phyloP scores from a whole-genome alignment of 805 yeast genomes.

The Spathaspora girioi region DNA sequence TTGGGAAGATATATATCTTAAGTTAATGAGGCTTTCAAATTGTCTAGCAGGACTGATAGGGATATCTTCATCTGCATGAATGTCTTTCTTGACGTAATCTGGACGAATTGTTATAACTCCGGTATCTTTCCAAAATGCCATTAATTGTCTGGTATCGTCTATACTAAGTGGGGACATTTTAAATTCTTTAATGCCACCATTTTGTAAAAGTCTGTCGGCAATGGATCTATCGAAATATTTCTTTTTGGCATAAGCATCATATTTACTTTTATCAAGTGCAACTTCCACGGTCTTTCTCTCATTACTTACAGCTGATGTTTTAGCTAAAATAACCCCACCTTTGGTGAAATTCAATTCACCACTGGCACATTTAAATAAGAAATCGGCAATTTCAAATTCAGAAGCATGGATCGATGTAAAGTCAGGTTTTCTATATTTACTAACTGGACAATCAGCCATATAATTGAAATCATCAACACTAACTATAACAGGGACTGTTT shows the following conservation, averaged over 20 bases:
- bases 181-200: constrained; percentile 29
- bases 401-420: constrained; percentile 55
- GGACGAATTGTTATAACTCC: constrained; percentile 34
- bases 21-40: constrained; percentile 26
- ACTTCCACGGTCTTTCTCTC: constrained; percentile 56
- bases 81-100: constrained; percentile 24
- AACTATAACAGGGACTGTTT: constrained; percentile 53
- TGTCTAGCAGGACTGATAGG: constrained; percentile 12
- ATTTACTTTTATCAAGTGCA: constrained; percentile 32
- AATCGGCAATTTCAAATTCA: constrained; percentile 61
- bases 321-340: constrained; percentile 67
- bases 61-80: constrained; percentile 7
- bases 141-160: constrained; percentile 25
- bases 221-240: constrained; percentile 64
- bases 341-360: constrained; percentile 51
- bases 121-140: constrained; percentile 27
- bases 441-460: constrained; percentile 48
- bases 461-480: constrained; percentile 76
- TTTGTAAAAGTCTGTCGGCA: constrained; percentile 42
- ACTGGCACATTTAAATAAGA: constrained; percentile 49
- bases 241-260: constrained; percentile 29
- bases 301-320: constrained; percentile 51
- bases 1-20: constrained; percentile 29
- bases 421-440: constrained; percentile 58
- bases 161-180: constrained; percentile 25